Conservation (phyloP, 345 rosid species). For the Citrus sp. region DNA sequence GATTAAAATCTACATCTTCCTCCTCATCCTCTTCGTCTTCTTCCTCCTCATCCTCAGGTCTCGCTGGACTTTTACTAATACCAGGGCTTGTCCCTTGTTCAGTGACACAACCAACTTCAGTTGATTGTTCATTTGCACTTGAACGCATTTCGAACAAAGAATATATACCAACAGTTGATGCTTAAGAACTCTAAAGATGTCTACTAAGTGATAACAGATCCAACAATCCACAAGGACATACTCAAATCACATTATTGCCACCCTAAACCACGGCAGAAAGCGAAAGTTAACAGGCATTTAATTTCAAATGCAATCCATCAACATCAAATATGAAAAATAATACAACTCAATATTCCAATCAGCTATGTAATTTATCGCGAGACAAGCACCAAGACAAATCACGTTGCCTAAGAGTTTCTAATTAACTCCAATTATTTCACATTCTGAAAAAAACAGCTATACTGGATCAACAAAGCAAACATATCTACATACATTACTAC, state of each 20-base stretch:
- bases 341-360: neutral
- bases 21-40: constrained; percentile 69
- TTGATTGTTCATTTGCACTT: constrained; percentile 15
- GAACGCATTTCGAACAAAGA: constrained; percentile 20
- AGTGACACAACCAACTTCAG: constrained; percentile 17
- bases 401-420: neutral
- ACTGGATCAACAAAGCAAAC: too few species aligned
- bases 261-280: neutral
- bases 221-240: neutral
- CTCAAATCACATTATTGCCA: neutral
- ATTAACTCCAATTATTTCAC: neutral
- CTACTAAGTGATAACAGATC: neutral
- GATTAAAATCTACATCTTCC: constrained; percentile 85
- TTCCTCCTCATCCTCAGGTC: constrained; percentile 23
- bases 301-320: neutral
- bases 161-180: neutral
- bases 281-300: neutral
- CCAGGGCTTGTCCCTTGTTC: constrained; percentile 6
- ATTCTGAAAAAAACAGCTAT: too few species aligned
- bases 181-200: neutral
- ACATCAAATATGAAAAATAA: neutral
- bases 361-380: neutral
- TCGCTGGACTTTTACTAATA: constrained; percentile 11
- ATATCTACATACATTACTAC: too few species aligned
- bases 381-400: too few species aligned